Conservation (phyloP, 495 filamentous ascomycete genomes). For the Xylaria cubensis region DNA sequence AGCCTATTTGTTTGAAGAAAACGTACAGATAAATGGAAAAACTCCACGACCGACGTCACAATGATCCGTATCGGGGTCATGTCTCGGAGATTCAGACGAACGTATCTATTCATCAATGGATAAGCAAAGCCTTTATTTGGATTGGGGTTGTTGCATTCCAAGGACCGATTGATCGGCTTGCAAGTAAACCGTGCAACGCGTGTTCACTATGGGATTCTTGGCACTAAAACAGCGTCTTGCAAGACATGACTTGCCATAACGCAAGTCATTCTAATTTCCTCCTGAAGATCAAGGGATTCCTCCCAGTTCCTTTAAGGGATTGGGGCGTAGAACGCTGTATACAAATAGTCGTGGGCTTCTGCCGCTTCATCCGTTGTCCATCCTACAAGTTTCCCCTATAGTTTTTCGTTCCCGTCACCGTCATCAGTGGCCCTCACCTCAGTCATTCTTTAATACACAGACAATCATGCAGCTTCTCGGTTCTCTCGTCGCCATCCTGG, state of each 20-base stretch:
- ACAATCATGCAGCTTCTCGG: slow-evolving; percentile 12
- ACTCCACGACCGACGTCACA: not conserved
- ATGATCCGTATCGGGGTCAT: not conserved
- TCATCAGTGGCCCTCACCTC: not conserved
- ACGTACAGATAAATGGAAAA: not conserved
- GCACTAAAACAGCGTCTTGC: not conserved
- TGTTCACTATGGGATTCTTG: not conserved
- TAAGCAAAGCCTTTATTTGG: not conserved
- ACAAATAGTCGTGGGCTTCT: slow-evolving; percentile 19
- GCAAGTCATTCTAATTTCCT: slow-evolving; percentile 8
- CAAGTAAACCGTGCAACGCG: not conserved
- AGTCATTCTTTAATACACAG: not conserved
- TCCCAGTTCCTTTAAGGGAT: not conserved
- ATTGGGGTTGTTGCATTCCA: slow-evolving; percentile 17
- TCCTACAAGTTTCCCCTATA: not conserved
- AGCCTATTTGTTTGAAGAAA: not conserved
- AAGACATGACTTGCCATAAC: slow-evolving; percentile 22
- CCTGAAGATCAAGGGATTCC: slow-evolving; percentile 11
- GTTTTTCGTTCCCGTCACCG: not conserved
- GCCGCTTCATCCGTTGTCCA: slow-evolving; percentile 6
- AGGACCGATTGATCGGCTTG: slow-evolving; percentile 9
- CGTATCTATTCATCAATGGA: not conserved
- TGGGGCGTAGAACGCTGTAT: not conserved
- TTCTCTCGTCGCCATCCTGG: slow-evolving; percentile 25
- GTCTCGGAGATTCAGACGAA: not conserved